Evolutionary conservation across 345 rosid genomes (phyloP), one percentile per base, ranked within the genome.

Genomic region (Syzygium oleosum): DNA sequence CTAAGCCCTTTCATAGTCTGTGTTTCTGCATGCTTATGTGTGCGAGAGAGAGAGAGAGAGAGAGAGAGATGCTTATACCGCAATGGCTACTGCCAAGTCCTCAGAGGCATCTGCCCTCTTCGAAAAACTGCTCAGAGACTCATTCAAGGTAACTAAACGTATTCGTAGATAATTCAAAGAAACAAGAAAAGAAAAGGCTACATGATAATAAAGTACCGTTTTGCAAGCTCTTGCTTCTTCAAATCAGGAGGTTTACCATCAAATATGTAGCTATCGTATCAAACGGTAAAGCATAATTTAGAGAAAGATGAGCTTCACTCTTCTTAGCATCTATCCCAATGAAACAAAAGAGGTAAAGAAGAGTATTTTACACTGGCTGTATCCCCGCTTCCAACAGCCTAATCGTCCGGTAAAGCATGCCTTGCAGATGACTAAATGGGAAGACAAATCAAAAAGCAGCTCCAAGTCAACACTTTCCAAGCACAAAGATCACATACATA

Each of bases 381-480:
- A 97, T 95, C 87, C 99, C 98, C 87, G 98, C 92, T 89, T 96
- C 99, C n/a, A 97, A 95, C 87, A 96, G 96, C 89, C 98, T 94
- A 91, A 96, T 95, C 13, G 98, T 96, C 80, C 98, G 94, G 84
- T 87, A 89, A 89, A 98, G 95, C 99, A 96, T 94, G 87, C 99
- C 99, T 91, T 95, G 99, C 88, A 96, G 91, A 91, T 98, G 99
- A 90, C 99, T 97, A 85, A 86, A 68, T 46, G 52, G 53, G 43
- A 85, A n/a, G 22, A 52, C 84, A 87, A 31, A 85, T 65, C 1
- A 54, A 88, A 51, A 68, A 31, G 9, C 54, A 16, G n/a, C n/a
- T n/a, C n/a, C n/a, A n/a, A n/a, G n/a, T 49, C 29, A 12, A n/a
- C 41, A 54, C 63, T 68, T 31, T 34, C 51, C 43, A 14, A n/a